phyloP scores from a whole-genome alignment of 2,329 filamentous ascomycete species.

The Talaromyces sp. region DNA sequence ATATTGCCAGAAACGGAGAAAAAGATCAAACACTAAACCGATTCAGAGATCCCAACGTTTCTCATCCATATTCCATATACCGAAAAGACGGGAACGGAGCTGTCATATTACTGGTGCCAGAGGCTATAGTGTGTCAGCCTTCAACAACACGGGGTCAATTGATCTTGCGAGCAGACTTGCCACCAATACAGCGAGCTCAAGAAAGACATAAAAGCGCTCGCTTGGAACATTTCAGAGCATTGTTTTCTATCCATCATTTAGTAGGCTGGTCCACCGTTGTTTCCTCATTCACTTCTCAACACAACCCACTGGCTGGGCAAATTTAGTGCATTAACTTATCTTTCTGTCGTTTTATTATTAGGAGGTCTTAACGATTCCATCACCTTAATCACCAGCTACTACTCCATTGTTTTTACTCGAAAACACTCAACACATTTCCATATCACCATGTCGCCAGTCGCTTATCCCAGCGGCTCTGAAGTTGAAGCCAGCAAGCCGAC shows the following conservation, averaged over 20 bases:
- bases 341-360: constrained; percentile 13
- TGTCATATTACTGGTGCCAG: constrained; percentile 5
- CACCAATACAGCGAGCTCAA: background rate
- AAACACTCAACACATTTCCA: background rate
- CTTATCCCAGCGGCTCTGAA: background rate
- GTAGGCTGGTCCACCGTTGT: constrained; percentile 13
- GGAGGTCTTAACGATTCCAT: constrained; percentile 24
- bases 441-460: constrained; percentile 18
- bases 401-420: background rate
- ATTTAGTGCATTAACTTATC: constrained; percentile 45
- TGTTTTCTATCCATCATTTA: background rate
- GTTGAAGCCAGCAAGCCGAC: background rate
- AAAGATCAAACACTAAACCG: constrained; percentile 5
- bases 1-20: background rate
- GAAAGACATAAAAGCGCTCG: constrained; percentile 14
- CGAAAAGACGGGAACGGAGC: background rate
- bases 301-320: constrained; percentile 54
- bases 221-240: constrained; percentile 4
- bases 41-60: constrained; percentile 7
- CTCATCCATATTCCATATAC: background rate
- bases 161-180: background rate
- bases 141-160: constrained; percentile 4
- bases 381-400: background rate
- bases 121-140: constrained; percentile 13
- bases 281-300: constrained; percentile 34